Evolutionary conservation across 176 grass and related monocot species (phyloP).

Genomic region (Musa itinerans): DNA sequence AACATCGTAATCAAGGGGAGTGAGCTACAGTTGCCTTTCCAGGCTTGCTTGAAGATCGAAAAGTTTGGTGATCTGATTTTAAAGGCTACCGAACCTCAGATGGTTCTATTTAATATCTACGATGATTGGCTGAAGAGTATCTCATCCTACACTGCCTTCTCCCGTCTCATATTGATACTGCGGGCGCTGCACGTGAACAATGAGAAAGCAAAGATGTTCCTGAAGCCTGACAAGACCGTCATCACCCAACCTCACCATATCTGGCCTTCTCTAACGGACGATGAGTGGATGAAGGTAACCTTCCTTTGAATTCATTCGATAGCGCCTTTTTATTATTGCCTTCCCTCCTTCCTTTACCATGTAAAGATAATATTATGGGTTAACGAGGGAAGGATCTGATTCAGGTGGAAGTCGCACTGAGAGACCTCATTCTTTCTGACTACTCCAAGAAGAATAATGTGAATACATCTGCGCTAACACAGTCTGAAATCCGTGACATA

Average conservation of each 20-base stretch:
- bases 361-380: too few species aligned
- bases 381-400: background rate
- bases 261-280: constrained; percentile 86
- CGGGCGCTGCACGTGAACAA: constrained; percentile 93
- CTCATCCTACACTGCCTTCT: constrained; percentile 96
- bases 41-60: constrained; percentile 98
- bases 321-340: background rate
- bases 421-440: constrained; percentile 93
- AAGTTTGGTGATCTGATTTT: constrained; percentile 98
- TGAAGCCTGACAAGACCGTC: constrained; percentile 93
- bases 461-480: constrained; percentile 88
- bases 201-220: constrained; percentile 97
- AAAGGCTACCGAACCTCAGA: constrained; percentile 94
- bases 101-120: constrained; percentile 96
- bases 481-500: constrained; percentile 98
- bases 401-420: constrained; percentile 74
- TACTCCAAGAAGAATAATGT: constrained; percentile 99
- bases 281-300: constrained; percentile 76
- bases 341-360: too few species aligned
- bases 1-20: constrained; percentile 99
- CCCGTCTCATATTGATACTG: constrained; percentile 80
- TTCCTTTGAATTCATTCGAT: background rate
- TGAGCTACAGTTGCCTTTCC: constrained; percentile 92
- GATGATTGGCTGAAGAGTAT: constrained; percentile 99
- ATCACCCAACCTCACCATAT: constrained; percentile 94